These are phyloP conservation scores for Gastrolobium villosum DNA, from an alignment of 306 rosid genomes.

Conservation along the genomic window DNA sequence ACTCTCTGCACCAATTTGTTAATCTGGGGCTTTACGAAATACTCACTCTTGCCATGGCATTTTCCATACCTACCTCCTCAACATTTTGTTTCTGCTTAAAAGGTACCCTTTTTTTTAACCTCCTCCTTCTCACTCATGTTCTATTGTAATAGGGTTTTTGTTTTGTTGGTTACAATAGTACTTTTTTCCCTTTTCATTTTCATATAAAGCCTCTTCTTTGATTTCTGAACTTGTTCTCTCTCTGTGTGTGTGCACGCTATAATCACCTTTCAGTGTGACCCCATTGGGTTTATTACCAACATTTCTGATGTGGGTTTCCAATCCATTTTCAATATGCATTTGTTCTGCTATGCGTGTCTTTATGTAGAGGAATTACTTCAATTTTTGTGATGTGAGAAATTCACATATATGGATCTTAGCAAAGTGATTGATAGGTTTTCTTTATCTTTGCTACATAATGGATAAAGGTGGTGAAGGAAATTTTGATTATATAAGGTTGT, in stretches of 20 bases:
- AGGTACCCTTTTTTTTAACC: slow-evolving; percentile 44
- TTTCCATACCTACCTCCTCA: slow-evolving; percentile 47
- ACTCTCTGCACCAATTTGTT: slow-evolving; percentile 16
- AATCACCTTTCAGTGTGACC: not conserved
- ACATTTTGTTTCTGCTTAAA: slow-evolving; percentile 45
- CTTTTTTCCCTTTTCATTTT: not conserved
- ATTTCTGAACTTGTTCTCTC: slow-evolving; percentile 9
- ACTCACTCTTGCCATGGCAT: slow-evolving; percentile 43
- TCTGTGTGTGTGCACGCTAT: not conserved
- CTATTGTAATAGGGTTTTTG: slow-evolving; percentile 45
- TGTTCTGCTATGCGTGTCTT: slow-evolving; percentile 3
- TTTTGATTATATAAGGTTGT: not conserved
- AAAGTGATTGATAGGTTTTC: not conserved
- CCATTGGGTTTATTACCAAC: slow-evolving; percentile 17
- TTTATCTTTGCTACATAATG: slow-evolving; percentile 30
- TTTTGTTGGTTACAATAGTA: slow-evolving; percentile 3
- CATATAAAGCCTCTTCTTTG: not conserved
- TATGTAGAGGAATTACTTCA: not conserved
- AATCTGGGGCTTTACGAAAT: slow-evolving; percentile 35
- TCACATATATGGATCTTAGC: slow-evolving; percentile 22
- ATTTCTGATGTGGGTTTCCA: slow-evolving; percentile 30
- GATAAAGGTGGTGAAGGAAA: not conserved
- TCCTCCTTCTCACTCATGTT: slow-evolving; percentile 1
- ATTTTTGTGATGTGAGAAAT: slow-evolving; percentile 14
- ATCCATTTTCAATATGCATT: slow-evolving; percentile 7